Conservation (phyloP, 2,329 filamentous ascomycete genomes). For the Helotiales sp. region DNA sequence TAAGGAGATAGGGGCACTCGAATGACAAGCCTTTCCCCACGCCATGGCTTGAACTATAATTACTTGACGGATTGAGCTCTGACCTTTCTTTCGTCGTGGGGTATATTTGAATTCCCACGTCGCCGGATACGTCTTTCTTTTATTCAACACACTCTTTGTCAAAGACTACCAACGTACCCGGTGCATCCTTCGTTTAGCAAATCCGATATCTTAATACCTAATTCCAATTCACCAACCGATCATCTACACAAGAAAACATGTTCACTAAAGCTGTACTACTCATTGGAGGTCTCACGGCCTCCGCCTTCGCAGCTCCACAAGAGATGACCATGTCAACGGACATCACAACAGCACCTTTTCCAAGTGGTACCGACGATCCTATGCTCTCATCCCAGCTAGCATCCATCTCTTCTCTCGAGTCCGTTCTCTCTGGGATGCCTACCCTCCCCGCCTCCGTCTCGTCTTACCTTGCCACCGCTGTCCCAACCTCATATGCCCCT, state of each 20-base stretch:
- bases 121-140: not conserved
- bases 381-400: conserved; percentile 11
- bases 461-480: conserved; percentile 17
- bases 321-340: not conserved
- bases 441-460: conserved; percentile 15
- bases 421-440: conserved; percentile 10
- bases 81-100: not conserved
- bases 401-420: conserved; percentile 1
- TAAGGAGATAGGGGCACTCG: not conserved
- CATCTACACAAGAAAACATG: conserved; percentile 7
- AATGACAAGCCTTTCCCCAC: not conserved
- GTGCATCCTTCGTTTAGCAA: not conserved
- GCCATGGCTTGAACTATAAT: not conserved
- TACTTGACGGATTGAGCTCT: not conserved
- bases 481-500: conserved; percentile 4
- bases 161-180: not conserved
- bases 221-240: not conserved
- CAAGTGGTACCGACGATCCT: conserved; percentile 1
- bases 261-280: conserved; percentile 13
- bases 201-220: not conserved
- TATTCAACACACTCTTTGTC: not conserved
- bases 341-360: not conserved
- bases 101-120: not conserved
- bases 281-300: conserved; percentile 6
- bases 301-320: conserved; percentile 3